These are phyloP conservation scores for Suillus brevipes DNA, from an alignment of 768 basidiomycete genomes.

Conservation along the genomic window DNA sequence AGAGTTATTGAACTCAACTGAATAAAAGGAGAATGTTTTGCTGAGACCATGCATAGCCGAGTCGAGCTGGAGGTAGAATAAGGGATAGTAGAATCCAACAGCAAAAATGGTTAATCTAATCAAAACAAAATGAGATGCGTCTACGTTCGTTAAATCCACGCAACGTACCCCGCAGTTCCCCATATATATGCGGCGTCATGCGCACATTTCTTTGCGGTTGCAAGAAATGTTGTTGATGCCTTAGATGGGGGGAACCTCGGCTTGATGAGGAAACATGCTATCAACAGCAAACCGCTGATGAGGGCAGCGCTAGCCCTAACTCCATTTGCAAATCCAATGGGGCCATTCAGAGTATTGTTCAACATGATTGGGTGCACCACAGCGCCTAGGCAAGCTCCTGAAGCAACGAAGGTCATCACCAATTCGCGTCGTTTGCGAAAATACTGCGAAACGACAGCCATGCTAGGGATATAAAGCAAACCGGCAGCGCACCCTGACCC, in stretches of 20 bases:
- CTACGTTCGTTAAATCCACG: not conserved
- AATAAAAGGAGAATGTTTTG: slow-evolving; percentile 56
- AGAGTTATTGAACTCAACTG: slow-evolving; percentile 36
- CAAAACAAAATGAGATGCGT: not conserved
- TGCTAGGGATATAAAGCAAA: slow-evolving; percentile 46
- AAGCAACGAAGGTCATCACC: slow-evolving; percentile 56
- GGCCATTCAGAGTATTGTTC: slow-evolving; percentile 46
- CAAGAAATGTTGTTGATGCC: slow-evolving; percentile 21
- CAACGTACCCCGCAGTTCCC: slow-evolving; percentile 28
- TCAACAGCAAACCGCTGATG: slow-evolving; percentile 37
- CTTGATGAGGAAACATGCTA: slow-evolving; percentile 42
- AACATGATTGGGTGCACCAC: slow-evolving; percentile 64
- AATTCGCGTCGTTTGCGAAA: slow-evolving; percentile 49
- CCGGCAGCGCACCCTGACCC: slow-evolving; percentile 50
- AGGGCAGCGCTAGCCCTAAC: slow-evolving; percentile 44
- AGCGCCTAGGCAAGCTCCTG: slow-evolving; percentile 60
- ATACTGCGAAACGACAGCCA: slow-evolving; percentile 53
- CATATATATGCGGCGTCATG: slow-evolving; percentile 28
- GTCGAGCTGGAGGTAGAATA: slow-evolving; percentile 62
- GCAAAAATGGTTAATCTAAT: slow-evolving; percentile 34
- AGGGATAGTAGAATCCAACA: slow-evolving; percentile 51
- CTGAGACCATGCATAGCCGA: slow-evolving; percentile 48
- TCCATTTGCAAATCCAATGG: slow-evolving; percentile 46
- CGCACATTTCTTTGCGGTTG: slow-evolving; percentile 22
- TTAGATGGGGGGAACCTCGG: slow-evolving; percentile 40